Conservation (phyloP, 2,329 filamentous ascomycete species). For the Ophiocordyceps sinensis region DNA sequence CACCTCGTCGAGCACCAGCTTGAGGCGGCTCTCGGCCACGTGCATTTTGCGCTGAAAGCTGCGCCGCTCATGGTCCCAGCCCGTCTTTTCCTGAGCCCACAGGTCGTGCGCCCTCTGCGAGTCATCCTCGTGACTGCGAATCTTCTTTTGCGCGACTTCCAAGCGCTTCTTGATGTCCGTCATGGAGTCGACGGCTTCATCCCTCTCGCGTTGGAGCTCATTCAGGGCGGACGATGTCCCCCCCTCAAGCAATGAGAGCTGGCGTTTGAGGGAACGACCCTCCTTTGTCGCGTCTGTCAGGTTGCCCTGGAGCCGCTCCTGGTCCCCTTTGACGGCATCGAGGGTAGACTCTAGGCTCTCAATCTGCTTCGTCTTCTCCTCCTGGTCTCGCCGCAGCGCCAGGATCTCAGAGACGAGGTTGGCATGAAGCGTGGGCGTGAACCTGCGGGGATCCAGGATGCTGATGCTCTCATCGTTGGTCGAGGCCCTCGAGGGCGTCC, state of each 20-base stretch:
- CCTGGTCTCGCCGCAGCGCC: conserved; percentile 71
- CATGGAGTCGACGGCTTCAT: conserved; percentile 62
- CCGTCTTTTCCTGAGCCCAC: conserved; percentile 73
- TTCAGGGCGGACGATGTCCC: conserved; percentile 76
- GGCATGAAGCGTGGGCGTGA: conserved; percentile 89
- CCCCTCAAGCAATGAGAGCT: conserved; percentile 74
- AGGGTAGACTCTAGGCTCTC: conserved; percentile 68
- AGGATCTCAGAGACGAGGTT: conserved; percentile 92
- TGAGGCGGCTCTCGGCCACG: conserved; percentile 76
- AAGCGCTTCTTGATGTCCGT: conserved; percentile 63
- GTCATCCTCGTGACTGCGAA: conserved; percentile 70
- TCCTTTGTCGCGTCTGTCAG: conserved; percentile 57
- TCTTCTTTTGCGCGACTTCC: conserved; percentile 63
- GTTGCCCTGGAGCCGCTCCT: conserved; percentile 52
- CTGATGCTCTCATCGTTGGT: conserved; percentile 53
- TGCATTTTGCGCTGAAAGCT: conserved; percentile 75
- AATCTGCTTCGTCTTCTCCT: conserved; percentile 77
- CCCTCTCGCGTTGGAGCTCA: conserved; percentile 71
- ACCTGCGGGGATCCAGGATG: conserved; percentile 75
- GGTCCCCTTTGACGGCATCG: conserved; percentile 56
- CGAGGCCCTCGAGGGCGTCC: conserved; percentile 43
- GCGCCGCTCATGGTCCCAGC: conserved; percentile 73
- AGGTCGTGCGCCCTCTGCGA: conserved; percentile 61
- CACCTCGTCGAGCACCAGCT: conserved; percentile 74
- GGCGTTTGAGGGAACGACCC: conserved; percentile 64